phyloP scores from a whole-genome alignment of 2,329 filamentous ascomycete genomes.

The Monilinia fructicola region DNA sequence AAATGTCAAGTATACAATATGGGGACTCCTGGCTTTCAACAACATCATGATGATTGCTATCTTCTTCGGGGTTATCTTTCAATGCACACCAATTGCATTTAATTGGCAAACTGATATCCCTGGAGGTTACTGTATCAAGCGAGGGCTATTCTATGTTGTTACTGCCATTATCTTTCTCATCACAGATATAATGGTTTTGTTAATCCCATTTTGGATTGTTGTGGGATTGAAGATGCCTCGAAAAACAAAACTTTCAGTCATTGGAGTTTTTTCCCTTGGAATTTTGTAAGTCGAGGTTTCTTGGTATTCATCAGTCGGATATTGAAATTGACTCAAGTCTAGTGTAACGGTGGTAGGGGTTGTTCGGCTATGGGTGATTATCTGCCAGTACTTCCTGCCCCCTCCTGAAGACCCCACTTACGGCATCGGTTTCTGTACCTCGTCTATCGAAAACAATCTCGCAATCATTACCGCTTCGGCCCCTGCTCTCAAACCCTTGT shows the following conservation, averaged over 20 bases:
- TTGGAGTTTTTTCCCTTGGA: background rate
- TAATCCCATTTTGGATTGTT: slow-evolving; percentile 5
- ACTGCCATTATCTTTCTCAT: background rate
- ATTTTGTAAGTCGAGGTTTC: background rate
- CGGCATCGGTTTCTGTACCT: background rate
- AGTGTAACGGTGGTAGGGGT: background rate
- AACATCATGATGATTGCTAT: background rate
- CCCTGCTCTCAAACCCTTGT: background rate
- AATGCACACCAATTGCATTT: background rate
- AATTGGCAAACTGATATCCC: background rate
- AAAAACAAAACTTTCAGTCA: background rate
- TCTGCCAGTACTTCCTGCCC: background rate
- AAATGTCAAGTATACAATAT: background rate
- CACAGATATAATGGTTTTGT: slow-evolving; percentile 7
- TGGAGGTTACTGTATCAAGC: background rate
- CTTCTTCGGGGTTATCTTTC: background rate
- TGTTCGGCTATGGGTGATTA: background rate
- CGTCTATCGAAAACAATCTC: background rate
- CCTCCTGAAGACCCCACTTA: background rate
- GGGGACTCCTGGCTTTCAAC: background rate
- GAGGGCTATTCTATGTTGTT: background rate
- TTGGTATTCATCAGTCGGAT: background rate
- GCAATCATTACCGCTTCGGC: background rate
- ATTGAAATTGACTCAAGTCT: background rate
- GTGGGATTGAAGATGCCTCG: slow-evolving; percentile 9